Base-by-base conservation (phyloP, 2,329 filamentous ascomycete genomes). In the Colletotrichum kahawae region DNA sequence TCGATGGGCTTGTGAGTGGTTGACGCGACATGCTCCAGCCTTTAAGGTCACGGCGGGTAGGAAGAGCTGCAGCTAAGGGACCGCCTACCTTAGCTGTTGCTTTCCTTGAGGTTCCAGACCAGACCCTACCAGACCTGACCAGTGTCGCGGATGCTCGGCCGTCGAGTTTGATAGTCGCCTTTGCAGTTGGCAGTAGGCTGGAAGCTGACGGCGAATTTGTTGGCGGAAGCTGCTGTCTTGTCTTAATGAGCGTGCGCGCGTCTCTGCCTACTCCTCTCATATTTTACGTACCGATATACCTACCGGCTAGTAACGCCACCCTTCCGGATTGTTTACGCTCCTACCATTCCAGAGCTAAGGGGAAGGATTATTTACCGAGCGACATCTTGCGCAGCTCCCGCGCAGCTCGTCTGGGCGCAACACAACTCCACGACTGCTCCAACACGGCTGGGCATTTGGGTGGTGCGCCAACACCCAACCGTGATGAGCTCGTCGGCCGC, bases 341-440 rank as follows among this genome's bases (percentile, higher is more conserved):
- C 31, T 34, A 31, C 34, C 34, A 59, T 54, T 66, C 48, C 60
- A 67, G 56, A 21, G 51, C 13, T 7, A 38, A 34, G 63, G 29
- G 14, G 29, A 64, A 64, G 27, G 31, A 59, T 71, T 48, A 63
- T 36, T n/a, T 31, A 59, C 33, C 31, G 10, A 51, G 14, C 63
- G 43, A 21, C 27, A 18, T 60, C 31, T 57, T 48, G 27, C 10
- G 64, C 29, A 67, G 48, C 57, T 68, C 24, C 57, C 12, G 18
- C 60, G 21, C 56, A 62, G 38, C 68, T 71, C 79, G 33, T 36
- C 9, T 56, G 33, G 24, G 79, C 74, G 78, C 79, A 71, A 77
- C 77, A 78, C 79, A 71, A 77, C 77, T 75, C 83, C 62, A 80
- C 77, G 60, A 71, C 77, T 78, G 82, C 78, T 75, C 34, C 57